Conservation (phyloP, 805 yeast species). For the Kazachstania psychrophila region DNA sequence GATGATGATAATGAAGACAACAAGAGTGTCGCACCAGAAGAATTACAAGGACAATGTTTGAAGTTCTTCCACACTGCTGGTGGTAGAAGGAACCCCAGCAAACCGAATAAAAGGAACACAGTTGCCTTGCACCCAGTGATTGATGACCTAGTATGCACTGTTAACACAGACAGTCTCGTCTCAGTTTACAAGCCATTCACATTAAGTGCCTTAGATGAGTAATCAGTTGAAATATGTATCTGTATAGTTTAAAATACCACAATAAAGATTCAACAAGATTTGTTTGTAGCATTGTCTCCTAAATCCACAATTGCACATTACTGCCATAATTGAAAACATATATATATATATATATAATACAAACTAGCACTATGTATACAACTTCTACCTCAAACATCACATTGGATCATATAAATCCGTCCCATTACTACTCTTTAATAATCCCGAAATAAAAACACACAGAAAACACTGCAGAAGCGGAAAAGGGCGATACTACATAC, state of each 20-base stretch:
- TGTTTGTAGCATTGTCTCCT: too few relatives aligned
- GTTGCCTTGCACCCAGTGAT: conserved; percentile 26
- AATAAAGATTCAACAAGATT: too few relatives aligned
- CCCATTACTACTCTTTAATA: too few relatives aligned
- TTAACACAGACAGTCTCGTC: conserved; percentile 22
- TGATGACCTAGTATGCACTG: conserved; percentile 21
- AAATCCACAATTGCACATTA: too few relatives aligned
- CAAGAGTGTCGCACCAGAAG: conserved; percentile 20
- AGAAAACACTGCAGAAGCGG: too few relatives aligned
- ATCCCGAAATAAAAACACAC: too few relatives aligned
- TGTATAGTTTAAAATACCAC: background rate
- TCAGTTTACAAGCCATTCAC: conserved; percentile 23
- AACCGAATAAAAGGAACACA: conserved; percentile 17
- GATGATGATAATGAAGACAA: conserved; percentile 37
- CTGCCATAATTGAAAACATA: too few relatives aligned
- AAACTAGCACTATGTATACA: too few relatives aligned
- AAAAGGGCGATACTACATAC: too few relatives aligned
- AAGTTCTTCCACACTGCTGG: conserved; percentile 27
- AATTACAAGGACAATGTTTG: conserved; percentile 23
- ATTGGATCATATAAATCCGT: too few relatives aligned
- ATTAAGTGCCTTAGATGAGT: conserved; percentile 3
- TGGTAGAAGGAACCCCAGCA: conserved; percentile 15
- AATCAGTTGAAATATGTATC: background rate
- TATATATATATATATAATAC: too few relatives aligned
- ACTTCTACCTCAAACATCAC: too few relatives aligned